Percentiles rank a stretch among this genome's conserved stretches.
phyloP scores from a whole-genome alignment of 1,139 yeast genomes.

The Magnusiomyces fungicola region DNA sequence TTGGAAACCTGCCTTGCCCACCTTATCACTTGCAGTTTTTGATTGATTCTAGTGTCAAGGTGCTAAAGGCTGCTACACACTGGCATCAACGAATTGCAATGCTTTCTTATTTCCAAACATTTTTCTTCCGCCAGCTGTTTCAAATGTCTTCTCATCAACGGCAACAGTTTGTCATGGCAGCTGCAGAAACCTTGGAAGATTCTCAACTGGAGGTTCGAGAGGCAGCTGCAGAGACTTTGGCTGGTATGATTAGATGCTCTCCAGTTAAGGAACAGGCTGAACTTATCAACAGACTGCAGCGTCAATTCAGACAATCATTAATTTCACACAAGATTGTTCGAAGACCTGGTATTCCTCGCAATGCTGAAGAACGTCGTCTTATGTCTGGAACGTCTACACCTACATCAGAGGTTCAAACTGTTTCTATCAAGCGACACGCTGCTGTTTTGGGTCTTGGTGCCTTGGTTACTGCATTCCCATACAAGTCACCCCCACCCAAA shows the following conservation, averaged over 20 bases:
- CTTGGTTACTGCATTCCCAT: conserved; percentile 83
- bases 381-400: conserved; percentile 22
- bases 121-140: conserved; percentile 67
- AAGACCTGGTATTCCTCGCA: conserved; percentile 14
- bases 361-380: neutral
- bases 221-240: conserved; percentile 64
- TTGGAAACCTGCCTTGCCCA: conserved; percentile 55
- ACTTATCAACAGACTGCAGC: conserved; percentile 34
- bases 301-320: conserved; percentile 37
- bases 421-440: conserved; percentile 55
- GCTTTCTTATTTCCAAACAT: conserved; percentile 64
- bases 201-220: conserved; percentile 69
- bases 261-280: conserved; percentile 47
- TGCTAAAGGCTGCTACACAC: conserved; percentile 39
- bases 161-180: conserved; percentile 43
- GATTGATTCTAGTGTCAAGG: conserved; percentile 45
- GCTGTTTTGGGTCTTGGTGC: conserved; percentile 89
- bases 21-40: conserved; percentile 39
- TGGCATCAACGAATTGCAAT: conserved; percentile 65
- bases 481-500: conserved; percentile 79
- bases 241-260: conserved; percentile 79
- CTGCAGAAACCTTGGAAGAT: conserved; percentile 51
- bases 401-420: conserved; percentile 19
- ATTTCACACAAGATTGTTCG: conserved; percentile 21
- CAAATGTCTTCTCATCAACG: conserved; percentile 47